Evolutionary conservation across 1,139 yeast species (phyloP), one percentile per base, ranked within the genome.

Genomic region (Geotrichum macrosporum): DNA sequence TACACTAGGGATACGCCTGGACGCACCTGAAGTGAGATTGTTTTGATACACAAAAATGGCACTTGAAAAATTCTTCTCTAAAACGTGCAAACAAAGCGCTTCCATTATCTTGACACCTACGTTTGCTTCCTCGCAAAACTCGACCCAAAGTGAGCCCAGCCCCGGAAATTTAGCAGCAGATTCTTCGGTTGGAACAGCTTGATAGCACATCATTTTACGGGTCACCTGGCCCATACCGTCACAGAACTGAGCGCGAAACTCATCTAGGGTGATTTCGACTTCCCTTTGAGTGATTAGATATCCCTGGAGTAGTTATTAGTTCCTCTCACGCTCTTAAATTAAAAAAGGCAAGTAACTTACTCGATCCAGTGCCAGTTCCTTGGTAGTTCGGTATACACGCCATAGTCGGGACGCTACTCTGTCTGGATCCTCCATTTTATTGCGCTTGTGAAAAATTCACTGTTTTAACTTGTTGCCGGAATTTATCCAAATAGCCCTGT

Each of bases 51-150:
- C 84, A 69, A 94, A 89, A 55, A 92, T 79, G 53, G 97, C 98
- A 27, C 95, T 84, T 52, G 84, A 75, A 70, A 88, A 92, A 70
- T 88, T 86, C 76, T 88, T 88, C 61, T 88, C 96, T 59, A 88
- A 84, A 58, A 92, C 86, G 65, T 89, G 95, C 57, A 89, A 81
- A 70, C 96, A 92, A 67, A 94, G 92, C 64, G 85, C 84, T 66
- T 95, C 84, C 98, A 92, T 94, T 47, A 97, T 92, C 70, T 88
- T 89, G 64, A 92, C 92, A 59, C 98, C 97, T 37, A 92, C 98
- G n/a, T 88, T 78, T 21, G 81, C 77, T 66, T 92, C 98, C 61
- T 89, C 96, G 69, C 97, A 89, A 65, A 92, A 92, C 69, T 92
- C 97, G 36, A 92, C 97, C 96, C 97, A 92, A 54, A 94, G 71